These are phyloP conservation scores for Saprolegnia diclina DNA, from an alignment of 352 stramenopile species.

Conservation along the genomic window DNA sequence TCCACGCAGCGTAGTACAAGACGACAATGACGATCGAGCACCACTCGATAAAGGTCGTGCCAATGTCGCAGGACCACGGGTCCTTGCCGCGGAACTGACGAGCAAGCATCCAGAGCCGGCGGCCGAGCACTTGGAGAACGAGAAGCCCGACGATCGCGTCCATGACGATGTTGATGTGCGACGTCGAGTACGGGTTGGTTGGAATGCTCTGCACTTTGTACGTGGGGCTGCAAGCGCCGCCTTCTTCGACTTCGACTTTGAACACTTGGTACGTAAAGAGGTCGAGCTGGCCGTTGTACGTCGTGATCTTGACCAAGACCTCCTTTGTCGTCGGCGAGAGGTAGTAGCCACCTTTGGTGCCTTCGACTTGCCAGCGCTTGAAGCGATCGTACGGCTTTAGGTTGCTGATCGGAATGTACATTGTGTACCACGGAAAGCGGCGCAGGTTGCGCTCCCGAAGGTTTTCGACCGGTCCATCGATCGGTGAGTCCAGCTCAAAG, in stretches of 20 bases:
- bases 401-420: background rate
- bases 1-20: constrained; percentile 13
- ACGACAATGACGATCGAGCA: background rate
- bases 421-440: background rate
- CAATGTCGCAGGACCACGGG: constrained; percentile 23
- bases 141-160: constrained; percentile 38
- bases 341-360: constrained; percentile 7
- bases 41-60: constrained; percentile 26
- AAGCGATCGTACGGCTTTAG: background rate
- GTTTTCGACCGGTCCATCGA: background rate
- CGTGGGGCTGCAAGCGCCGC: constrained; percentile 30
- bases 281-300: constrained; percentile 52
- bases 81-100: background rate
- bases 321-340: constrained; percentile 34
- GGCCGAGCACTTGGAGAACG: constrained; percentile 30
- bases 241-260: constrained; percentile 34
- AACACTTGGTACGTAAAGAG: constrained; percentile 41
- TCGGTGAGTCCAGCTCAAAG: background rate
- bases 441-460: constrained; percentile 2
- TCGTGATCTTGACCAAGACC: constrained; percentile 41
- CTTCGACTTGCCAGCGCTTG: background rate
- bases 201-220: constrained; percentile 7
- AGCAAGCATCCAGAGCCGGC: constrained; percentile 28
- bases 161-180: constrained; percentile 21
- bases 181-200: constrained; percentile 10